Conservation (phyloP, 2,329 filamentous ascomycete genomes). For the Proliferodiscus dingleyae region DNA sequence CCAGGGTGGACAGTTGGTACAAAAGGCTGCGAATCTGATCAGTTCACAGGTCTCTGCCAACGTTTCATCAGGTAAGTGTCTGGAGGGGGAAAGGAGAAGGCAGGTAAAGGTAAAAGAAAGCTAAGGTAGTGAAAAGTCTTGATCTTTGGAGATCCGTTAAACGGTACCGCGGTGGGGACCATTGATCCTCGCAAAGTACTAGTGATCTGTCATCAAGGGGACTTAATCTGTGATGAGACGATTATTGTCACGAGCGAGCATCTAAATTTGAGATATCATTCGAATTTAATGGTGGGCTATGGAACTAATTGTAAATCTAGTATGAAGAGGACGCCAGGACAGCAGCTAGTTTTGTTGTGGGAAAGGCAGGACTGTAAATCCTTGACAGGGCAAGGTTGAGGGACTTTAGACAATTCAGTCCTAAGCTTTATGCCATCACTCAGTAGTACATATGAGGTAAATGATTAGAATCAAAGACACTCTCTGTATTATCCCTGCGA, state of each 20-base stretch:
- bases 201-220: conserved; percentile 21
- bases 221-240: conserved; percentile 21
- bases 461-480: too few relatives aligned
- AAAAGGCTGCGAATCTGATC: conserved; percentile 22
- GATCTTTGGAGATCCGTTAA: conserved; percentile 25
- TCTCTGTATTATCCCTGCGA: too few relatives aligned
- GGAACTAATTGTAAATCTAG: not conserved
- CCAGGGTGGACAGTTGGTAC: conserved; percentile 24
- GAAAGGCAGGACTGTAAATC: not conserved
- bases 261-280: not conserved
- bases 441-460: too few relatives aligned
- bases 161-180: conserved; percentile 15
- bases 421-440: too few relatives aligned
- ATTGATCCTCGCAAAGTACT: conserved; percentile 12
- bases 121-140: conserved; percentile 13
- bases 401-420: too few relatives aligned
- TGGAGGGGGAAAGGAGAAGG: not conserved
- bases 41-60: conserved; percentile 13
- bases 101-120: not conserved
- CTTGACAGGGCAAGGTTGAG: too few relatives aligned
- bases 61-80: conserved; percentile 16
- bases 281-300: not conserved
- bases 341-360: not conserved
- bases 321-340: not conserved
- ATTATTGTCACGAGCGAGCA: not conserved